A percentile compares a stretch with the other conserved stretches of the same genome.
Conservation (phyloP, 768 basidiomycete species). For the Suillus tomentosus region DNA sequence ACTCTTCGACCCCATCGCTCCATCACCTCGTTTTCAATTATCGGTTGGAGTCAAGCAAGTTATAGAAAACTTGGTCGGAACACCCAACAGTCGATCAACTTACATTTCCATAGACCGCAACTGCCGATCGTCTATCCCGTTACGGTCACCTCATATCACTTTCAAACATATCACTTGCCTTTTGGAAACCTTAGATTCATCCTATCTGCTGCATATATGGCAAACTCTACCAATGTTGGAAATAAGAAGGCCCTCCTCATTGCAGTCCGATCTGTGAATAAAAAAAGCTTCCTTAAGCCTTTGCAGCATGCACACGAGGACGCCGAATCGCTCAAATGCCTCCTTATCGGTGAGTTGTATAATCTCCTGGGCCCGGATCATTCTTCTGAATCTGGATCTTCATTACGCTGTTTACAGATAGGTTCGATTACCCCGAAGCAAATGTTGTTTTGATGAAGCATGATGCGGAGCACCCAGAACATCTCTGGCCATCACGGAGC, state of each 20-base stretch:
- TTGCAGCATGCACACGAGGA: slow-evolving; percentile 21
- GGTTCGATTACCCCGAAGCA: slow-evolving; percentile 39
- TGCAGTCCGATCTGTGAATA: slow-evolving; percentile 17
- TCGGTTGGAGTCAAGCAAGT: neutral
- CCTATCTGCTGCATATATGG: neutral
- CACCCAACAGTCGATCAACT: neutral
- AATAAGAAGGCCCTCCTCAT: slow-evolving; percentile 28
- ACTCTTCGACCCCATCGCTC: neutral
- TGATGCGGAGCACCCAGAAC: slow-evolving; percentile 23
- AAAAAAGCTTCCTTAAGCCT: neutral
- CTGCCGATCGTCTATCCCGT: neutral
- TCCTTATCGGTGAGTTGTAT: slow-evolving; percentile 27
- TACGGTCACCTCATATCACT: neutral
- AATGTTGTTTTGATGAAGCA: slow-evolving; percentile 50
- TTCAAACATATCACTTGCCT: neutral
- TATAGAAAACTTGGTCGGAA: neutral
- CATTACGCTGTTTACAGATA: slow-evolving; percentile 25
- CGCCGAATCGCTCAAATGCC: slow-evolving; percentile 15
- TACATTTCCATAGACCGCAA: neutral
- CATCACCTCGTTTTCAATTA: neutral
- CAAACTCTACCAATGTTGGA: slow-evolving; percentile 6
- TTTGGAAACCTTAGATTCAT: neutral
- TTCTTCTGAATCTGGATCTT: neutral
- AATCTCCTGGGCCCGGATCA: neutral
- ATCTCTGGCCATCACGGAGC: slow-evolving; percentile 40